Base-by-base conservation (phyloP, 306 rosid genomes). In the Vachellia pachyceras region DNA sequence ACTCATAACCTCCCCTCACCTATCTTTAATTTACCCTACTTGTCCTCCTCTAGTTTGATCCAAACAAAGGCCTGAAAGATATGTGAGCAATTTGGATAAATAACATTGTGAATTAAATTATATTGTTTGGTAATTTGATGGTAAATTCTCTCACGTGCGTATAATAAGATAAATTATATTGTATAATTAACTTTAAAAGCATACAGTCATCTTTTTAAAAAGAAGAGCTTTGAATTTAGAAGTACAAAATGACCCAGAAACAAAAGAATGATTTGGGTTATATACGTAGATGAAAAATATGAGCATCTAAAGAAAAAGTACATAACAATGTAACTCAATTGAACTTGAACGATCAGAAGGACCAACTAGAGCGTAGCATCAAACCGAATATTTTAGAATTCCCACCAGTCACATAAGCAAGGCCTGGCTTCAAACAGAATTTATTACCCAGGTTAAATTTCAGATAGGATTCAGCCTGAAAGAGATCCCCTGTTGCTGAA, bases 391-490 rank as follows among this genome's bases (percentile, higher is more conserved):
- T 50, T 82, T 65, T 85, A 29, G 89, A 82, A 71, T 89, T 79
- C 67, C 93, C 94, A 79, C 90, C 90, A 7, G 72, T 70, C 37
- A 90, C 85, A 63, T 84, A 88, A 36, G 88, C 90, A 72, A 95
- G 10, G 37, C 99, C 99, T 2, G 98, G 99, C 87, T 88, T 93
- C 83, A 95, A 78, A 83, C 88, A 89, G 80, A 88, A 88, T 63
- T 81, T 86, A 82, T 87, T 74, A 64, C 90, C 89, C 68, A 92
- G 25, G 80, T 89, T 89, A 33, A 93, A 74, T 84, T 90, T 95
- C 42, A 93, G 65, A 83, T 89, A 90, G 41, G 94, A 87, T 80
- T 95, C 99, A 64, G 83, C 87, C 86, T 88, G 95, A 81, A 93
- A 86, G 83, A 83, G 99, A 49, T 88, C 84, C 46, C 75, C 63